These are phyloP conservation scores for Mallotus nudiflorus DNA, from an alignment of 345 rosid species.

Conservation along the genomic window DNA sequence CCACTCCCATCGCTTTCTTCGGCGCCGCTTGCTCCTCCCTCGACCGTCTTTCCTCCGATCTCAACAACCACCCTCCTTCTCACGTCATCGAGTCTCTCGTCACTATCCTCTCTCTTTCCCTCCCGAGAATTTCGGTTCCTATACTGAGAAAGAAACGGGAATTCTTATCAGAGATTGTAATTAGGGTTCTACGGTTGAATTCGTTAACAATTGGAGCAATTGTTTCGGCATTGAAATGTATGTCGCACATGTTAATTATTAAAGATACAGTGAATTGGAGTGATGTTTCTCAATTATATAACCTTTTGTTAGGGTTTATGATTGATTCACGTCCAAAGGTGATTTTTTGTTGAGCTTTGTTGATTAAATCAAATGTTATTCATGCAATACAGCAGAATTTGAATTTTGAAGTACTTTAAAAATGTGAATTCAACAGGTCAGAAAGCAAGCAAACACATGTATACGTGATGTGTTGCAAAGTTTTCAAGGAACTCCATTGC, in stretches of 20 bases:
- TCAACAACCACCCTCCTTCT: constrained; percentile 37
- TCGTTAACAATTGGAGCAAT: constrained; percentile 45
- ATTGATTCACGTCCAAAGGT: constrained; percentile 72
- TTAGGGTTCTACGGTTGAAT: constrained; percentile 43
- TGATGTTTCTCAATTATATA: constrained; percentile 48
- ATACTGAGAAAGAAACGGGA: constrained; percentile 57
- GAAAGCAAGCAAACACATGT: constrained; percentile 65
- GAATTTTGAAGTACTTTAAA: too few species aligned
- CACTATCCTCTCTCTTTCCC: constrained; percentile 54
- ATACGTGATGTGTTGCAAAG: constrained; percentile 57
- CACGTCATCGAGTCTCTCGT: constrained; percentile 54
- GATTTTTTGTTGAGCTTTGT: not conserved
- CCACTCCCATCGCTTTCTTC: constrained; percentile 69
- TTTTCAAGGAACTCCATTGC: constrained; percentile 49
- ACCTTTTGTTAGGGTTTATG: constrained; percentile 40
- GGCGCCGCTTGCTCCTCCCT: constrained; percentile 64
- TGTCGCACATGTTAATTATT: constrained; percentile 49
- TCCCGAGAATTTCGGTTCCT: constrained; percentile 51
- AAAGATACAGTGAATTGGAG: constrained; percentile 48
- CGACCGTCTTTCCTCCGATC: constrained; percentile 42
- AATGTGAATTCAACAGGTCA: constrained; percentile 46
- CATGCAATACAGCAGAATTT: not conserved
- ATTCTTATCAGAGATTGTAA: constrained; percentile 40
- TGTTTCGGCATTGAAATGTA: constrained; percentile 62
- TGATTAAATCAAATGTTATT: not conserved